These are phyloP conservation scores for Stagonosporopsis vannaccii DNA, from an alignment of 2,329 filamentous ascomycete species.

Conservation along the genomic window DNA sequence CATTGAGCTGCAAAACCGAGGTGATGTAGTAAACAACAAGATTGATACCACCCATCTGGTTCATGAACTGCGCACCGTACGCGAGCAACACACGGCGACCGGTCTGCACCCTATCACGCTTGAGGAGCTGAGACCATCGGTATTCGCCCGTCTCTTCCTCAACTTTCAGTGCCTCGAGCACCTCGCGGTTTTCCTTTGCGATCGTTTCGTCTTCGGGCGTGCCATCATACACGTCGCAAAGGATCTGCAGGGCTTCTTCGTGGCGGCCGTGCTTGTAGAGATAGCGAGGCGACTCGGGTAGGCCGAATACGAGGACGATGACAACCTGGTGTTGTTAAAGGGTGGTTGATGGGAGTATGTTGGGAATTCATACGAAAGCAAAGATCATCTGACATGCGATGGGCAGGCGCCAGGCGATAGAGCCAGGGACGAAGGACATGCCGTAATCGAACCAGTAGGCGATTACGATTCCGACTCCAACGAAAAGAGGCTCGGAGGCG, in stretches of 20 bases:
- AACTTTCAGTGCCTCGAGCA: conserved; percentile 46
- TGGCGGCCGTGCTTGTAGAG: conserved; percentile 45
- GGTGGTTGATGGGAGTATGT: neutral
- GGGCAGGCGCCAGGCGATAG: conserved; percentile 56
- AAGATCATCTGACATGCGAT: conserved; percentile 57
- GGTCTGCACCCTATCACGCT: conserved; percentile 51
- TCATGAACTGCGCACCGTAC: conserved; percentile 52
- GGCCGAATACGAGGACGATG: conserved; percentile 51
- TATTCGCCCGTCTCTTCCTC: conserved; percentile 51
- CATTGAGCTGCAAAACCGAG: conserved; percentile 55
- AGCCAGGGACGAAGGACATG: conserved; percentile 51
- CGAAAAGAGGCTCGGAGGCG: conserved; percentile 62
- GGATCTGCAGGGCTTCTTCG: conserved; percentile 58
- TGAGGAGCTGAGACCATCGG: conserved; percentile 49
- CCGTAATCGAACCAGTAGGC: conserved; percentile 55
- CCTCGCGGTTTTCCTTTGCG: conserved; percentile 56
- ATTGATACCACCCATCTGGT: conserved; percentile 51
- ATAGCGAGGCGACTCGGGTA: conserved; percentile 38
- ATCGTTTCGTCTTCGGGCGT: conserved; percentile 63
- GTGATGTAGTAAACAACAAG: conserved; percentile 55
- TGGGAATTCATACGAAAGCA: conserved; percentile 38
- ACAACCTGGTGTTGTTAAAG: conserved; percentile 34
- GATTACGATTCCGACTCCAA: conserved; percentile 58
- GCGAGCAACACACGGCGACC: conserved; percentile 50
- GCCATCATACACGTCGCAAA: conserved; percentile 57